phyloP scores from a whole-genome alignment of 1,284 basidiomycete species.

The Rhodofomes roseus region DNA sequence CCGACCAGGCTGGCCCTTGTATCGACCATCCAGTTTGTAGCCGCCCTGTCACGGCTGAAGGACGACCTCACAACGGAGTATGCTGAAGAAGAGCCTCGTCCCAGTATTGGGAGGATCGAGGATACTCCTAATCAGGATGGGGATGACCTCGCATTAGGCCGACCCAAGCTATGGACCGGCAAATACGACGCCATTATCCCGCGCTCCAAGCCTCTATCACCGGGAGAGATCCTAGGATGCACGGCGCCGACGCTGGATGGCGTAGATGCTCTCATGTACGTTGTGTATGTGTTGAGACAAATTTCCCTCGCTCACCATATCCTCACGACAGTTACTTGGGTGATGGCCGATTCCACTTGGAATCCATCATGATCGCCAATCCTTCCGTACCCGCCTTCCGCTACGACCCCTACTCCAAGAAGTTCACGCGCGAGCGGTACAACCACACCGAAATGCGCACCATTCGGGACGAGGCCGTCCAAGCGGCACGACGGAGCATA shows the following conservation, averaged over 20 bases:
- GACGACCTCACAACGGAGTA: conserved; percentile 61
- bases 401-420: conserved; percentile 98
- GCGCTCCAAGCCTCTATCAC: conserved; percentile 89
- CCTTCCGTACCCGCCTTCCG: conserved; percentile 94
- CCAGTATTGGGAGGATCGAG: conserved; percentile 16
- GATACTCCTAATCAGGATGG: conserved; percentile 4
- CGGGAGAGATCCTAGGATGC: conserved; percentile 96
- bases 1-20: conserved; percentile 83
- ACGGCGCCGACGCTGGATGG: conserved; percentile 84
- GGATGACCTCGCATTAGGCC: conserved; percentile 5
- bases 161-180: conserved; percentile 46
- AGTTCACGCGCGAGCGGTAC: conserved; percentile 91
- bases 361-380: conserved; percentile 99
- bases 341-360: conserved; percentile 97
- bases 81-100: conserved; percentile 10
- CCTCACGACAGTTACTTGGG: conserved; percentile 77
- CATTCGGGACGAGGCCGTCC: conserved; percentile 76
- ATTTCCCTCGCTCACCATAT: not conserved
- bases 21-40: conserved; percentile 94
- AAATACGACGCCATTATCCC: conserved; percentile 83
- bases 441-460: conserved; percentile 86
- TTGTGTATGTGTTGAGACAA: conserved; percentile 6
- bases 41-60: conserved; percentile 84
- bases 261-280: conserved; percentile 86
- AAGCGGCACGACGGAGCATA: conserved; percentile 66